Evolutionary conservation across 495 filamentous ascomycete genomes (phyloP).

Genomic region (Penicillium argentinense): DNA sequence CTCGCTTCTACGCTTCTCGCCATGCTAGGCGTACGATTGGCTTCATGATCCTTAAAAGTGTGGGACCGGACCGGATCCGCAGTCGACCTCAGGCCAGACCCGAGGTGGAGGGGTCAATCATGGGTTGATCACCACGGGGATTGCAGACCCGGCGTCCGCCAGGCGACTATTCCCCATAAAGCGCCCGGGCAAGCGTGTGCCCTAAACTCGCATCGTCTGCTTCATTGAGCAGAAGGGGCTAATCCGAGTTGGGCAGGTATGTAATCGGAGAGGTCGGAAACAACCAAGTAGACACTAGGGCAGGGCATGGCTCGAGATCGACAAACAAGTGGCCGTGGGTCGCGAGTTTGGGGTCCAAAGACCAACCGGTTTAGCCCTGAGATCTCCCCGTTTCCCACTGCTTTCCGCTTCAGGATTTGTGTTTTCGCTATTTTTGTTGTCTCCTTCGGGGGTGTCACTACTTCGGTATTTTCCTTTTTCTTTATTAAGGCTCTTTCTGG

Average conservation of each 20-base stretch:
- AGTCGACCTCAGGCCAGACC: no score
- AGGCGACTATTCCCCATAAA: neutral
- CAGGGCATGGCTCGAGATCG: neutral
- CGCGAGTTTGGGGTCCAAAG: constrained; percentile 8
- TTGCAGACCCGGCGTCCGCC: no score
- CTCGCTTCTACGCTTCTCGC: neutral
- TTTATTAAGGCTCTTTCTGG: no score
- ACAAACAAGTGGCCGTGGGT: constrained; percentile 3
- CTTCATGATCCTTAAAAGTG: constrained; percentile 1
- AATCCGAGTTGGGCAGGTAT: neutral
- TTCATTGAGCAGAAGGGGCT: neutral
- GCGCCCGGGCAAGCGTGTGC: neutral
- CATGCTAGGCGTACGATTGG: neutral
- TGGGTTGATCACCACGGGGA: no score
- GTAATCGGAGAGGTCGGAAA: neutral
- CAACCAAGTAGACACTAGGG: neutral
- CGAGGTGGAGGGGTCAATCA: no score
- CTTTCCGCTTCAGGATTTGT: no score
- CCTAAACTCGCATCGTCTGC: neutral
- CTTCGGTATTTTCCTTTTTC: neutral
- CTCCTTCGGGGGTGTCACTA: neutral
- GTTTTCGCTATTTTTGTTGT: neutral
- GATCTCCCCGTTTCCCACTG: neutral
- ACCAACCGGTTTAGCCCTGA: neutral
- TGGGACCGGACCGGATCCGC: no score